Base-by-base conservation (phyloP, 208 protist species). In the Blastocrithidia nonstop region DNA sequence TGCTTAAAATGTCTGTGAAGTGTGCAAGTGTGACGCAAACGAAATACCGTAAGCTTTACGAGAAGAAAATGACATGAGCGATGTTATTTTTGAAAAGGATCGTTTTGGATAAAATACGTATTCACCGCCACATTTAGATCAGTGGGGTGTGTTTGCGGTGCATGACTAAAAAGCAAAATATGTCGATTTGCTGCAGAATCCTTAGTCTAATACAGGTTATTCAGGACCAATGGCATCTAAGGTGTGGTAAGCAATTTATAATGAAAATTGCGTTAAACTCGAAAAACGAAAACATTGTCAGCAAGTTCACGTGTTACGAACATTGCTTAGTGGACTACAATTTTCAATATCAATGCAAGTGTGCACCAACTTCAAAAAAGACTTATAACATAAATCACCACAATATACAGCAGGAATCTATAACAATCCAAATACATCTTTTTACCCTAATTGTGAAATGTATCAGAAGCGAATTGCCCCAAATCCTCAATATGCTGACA, bases 291-390 rank as follows among this genome's bases (percentile, higher is more conserved):
- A 25, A 3, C 40, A 71, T 23, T 87, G 72, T 48, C 73, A 66
- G 20, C 76, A 88, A 44, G 40, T 75, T 16, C 22, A 52, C 6
- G 54, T 89, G 28, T 67, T 88, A 28, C 42, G 45, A 17, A 76
- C 56, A 9, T 61, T 95, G 3, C 40, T 95, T 17, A 93, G 82
- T 56, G 88, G 88, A 8, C 54, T 95, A 23, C 84, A 95, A 51
- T 71, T 66, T 39, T 92, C 82, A 29, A 91, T 95, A 44, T 72
- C 63, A 16, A 71, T 87, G 47, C 77, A 95, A 29, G 82, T 95
- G 2, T 57, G 66, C 35, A 66, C 74, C 6, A 88, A 89, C 54
- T 92, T 71, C 48, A 70, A 83, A 57, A 86, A 77, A 32, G 76
- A 93, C 31, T 44, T 54, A 1, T 47, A 82, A 9, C 27, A 72